A percentile compares a stretch with the other conserved stretches of the same genome.
These are phyloP conservation scores for Sordariomycetes sp. DNA, from an alignment of 2,329 filamentous ascomycete species.

Conservation along the genomic window DNA sequence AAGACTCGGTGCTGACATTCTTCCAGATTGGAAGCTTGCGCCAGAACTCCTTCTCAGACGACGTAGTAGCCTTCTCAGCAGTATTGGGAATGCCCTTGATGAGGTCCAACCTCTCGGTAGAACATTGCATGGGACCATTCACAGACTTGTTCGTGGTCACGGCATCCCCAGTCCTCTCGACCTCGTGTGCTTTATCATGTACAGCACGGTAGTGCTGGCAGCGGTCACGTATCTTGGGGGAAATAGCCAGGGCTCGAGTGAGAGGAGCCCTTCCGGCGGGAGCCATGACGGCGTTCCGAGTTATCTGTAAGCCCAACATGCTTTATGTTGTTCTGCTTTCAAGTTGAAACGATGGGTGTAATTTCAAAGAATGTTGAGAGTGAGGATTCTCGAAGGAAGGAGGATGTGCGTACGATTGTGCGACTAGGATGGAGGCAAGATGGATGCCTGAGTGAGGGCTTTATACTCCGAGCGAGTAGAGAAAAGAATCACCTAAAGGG, in stretches of 20 bases:
- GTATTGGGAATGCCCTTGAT: background rate
- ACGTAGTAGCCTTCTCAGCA: background rate
- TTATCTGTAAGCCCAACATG: background rate
- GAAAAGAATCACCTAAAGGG: too few relatives aligned
- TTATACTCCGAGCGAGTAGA: background rate
- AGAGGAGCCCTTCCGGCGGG: background rate
- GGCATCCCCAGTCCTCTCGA: background rate
- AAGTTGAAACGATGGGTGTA: background rate
- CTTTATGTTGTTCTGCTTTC: background rate
- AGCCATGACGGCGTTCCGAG: background rate
- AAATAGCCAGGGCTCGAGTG: background rate
- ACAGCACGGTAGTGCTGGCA: background rate
- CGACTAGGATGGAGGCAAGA: background rate
- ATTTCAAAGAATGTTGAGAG: background rate
- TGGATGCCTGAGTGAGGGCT: background rate
- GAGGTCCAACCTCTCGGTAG: background rate
- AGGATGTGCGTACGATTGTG: background rate
- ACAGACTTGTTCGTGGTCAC: background rate
- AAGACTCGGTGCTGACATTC: slow-evolving; percentile 29
- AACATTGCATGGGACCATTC: background rate
- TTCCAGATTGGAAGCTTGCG: slow-evolving; percentile 33
- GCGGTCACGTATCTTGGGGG: background rate
- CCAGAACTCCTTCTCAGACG: slow-evolving; percentile 29
- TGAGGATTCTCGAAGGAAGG: background rate
- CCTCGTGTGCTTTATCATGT: background rate